phyloP scores from a whole-genome alignment of 1,284 basidiomycete genomes.

The Agroathelia rolfsii region DNA sequence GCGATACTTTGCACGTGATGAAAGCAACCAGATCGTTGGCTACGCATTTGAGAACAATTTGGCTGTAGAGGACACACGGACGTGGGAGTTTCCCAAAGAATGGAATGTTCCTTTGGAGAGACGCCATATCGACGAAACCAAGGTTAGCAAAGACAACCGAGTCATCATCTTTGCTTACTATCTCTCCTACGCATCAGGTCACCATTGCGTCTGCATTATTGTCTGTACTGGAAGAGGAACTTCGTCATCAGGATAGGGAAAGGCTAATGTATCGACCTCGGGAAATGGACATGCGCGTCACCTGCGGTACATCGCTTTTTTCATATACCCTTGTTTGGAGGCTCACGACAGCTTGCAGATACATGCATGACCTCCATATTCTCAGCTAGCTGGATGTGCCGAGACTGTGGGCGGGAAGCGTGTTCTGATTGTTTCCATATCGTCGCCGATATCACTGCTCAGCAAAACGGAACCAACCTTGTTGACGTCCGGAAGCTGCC shows the following conservation, averaged over 20 bases:
- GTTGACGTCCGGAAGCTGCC: constrained; percentile 38
- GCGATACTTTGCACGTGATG: constrained; percentile 59
- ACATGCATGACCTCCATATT: constrained; percentile 91
- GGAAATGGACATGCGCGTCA: constrained; percentile 72
- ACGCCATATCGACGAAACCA: constrained; percentile 43
- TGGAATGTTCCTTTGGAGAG: constrained; percentile 53
- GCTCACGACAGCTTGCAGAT: constrained; percentile 36
- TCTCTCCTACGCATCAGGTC: constrained; percentile 24
- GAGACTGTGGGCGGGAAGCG: constrained; percentile 81
- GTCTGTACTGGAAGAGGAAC: constrained; percentile 59
- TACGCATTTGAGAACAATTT: too few relatives aligned
- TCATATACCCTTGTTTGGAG: constrained; percentile 4
- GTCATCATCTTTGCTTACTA: constrained; percentile 11
- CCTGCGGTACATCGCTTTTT: constrained; percentile 56
- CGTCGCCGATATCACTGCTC: constrained; percentile 53
- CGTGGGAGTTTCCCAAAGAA: constrained; percentile 52
- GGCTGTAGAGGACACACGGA: constrained; percentile 51
- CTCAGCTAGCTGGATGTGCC: constrained; percentile 82
- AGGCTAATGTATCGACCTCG: constrained; percentile 62
- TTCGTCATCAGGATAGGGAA: constrained; percentile 51
- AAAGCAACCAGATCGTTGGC: constrained; percentile 44
- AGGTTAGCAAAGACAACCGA: constrained; percentile 33
- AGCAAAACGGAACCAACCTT: constrained; percentile 35
- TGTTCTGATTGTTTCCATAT: constrained; percentile 77
- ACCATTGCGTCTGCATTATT: constrained; percentile 65